Evolutionary conservation across 345 rosid genomes (phyloP).

Genomic region (Aethionema arabicum): DNA sequence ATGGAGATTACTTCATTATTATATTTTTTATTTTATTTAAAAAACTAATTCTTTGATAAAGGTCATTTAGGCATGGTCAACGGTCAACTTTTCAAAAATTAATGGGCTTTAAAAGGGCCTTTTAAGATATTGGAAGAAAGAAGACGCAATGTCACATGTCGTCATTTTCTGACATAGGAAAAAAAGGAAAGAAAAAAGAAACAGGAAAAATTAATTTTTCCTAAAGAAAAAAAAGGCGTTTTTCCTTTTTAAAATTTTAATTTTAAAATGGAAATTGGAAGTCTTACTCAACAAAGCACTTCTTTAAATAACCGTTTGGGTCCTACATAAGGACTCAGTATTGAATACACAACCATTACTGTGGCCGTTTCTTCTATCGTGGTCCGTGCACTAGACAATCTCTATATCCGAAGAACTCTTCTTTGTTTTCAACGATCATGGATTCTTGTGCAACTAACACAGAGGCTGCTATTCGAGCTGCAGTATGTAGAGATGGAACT

Average conservation of each 20-base stretch:
- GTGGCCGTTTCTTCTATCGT: slow-evolving; percentile 11
- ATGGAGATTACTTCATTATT: too few relatives aligned
- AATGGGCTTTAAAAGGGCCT: slow-evolving; percentile 11
- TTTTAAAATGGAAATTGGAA: slow-evolving; percentile 29
- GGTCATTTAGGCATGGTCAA: background rate
- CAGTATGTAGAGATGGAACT: slow-evolving; percentile 54
- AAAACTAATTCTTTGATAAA: too few relatives aligned
- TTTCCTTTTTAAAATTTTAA: background rate
- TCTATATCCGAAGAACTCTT: background rate
- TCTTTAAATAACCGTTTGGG: slow-evolving; percentile 29
- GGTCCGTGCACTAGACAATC: slow-evolving; percentile 10
- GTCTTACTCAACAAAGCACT: slow-evolving; percentile 39
- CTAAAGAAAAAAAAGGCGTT: background rate
- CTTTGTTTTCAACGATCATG: slow-evolving; percentile 30
- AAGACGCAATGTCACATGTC: slow-evolving; percentile 16
- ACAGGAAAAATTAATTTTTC: background rate
- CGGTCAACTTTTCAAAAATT: background rate
- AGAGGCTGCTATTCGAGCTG: slow-evolving; percentile 45
- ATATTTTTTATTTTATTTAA: too few relatives aligned
- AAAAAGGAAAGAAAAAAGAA: background rate
- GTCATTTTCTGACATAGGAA: slow-evolving; percentile 12
- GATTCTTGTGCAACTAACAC: slow-evolving; percentile 54
- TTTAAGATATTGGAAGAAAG: slow-evolving; percentile 1
- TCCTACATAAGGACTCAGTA: slow-evolving; percentile 14
- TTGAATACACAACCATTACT: slow-evolving; percentile 2